Base-by-base conservation (phyloP, 768 basidiomycete genomes). In the Tylopilus sp. region DNA sequence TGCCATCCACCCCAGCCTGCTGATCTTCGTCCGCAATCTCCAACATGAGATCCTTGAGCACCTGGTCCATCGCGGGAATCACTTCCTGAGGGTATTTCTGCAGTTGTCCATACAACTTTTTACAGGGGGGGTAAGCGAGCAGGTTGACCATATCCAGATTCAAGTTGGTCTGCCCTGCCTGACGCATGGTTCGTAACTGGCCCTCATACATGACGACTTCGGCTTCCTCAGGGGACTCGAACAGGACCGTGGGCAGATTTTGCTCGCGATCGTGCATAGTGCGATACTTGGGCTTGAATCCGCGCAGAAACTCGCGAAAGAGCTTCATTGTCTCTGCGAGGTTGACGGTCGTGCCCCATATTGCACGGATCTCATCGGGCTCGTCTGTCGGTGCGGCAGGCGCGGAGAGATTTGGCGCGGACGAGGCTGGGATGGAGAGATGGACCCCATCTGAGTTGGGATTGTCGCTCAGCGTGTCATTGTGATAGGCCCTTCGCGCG, bases 291-390 rank as follows among this genome's bases (percentile, higher is more conserved):
- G 83, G 82, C 65, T 97, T 98, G 79, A 98, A 99, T 0, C 91
- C 88, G 43, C 81, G 83, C 50, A 99, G 71, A 68, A 98, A 98
- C 33, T 88, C 85, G 46, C 84, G 81, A 73, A 98, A 98, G 18
- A 86, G 70, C 61, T 85, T 86, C 90, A 98, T 97, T 12, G 90
- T 88, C 67, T 95, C 89, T 3, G 83, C 79, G 23, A 99, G 78
- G 57, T 91, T 89, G 61, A 99, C 94, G 2, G 91, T 95, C 0
- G 97, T 99, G 26, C 97, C 97, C 95, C 97, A 99, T 54, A 99
- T 91, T 21, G 92, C 93, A 48, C 90, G 80, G 45, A 92, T 88
- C 58, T 90, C 90, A 50, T 90, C 89, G 0, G 86, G 86, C 48
- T 86, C 85, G 53, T 86, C 88, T 12, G 80, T 81, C 13, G 80